Conservation (phyloP, 805 yeast species). For the Monosporozyma siamensis region DNA sequence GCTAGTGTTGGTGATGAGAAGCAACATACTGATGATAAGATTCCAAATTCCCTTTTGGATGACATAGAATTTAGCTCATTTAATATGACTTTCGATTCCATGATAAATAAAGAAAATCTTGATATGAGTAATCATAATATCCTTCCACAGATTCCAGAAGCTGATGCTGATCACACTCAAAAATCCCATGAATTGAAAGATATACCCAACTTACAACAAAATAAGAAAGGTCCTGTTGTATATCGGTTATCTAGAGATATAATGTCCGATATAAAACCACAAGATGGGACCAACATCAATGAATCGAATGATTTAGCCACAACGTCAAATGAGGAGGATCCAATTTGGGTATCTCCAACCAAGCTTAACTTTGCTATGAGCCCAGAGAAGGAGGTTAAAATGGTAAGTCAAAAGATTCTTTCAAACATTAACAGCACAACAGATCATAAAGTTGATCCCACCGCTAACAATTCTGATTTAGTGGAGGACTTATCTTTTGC, state of each 20-base stretch:
- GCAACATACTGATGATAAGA: not conserved
- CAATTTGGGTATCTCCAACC: constrained; percentile 30
- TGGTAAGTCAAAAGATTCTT: not conserved
- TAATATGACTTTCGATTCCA: constrained; percentile 23
- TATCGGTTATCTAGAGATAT: constrained; percentile 9
- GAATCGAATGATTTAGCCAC: not conserved
- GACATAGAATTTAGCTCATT: constrained; percentile 29
- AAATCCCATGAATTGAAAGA: not conserved
- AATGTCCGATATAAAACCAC: constrained; percentile 8
- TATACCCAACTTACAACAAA: constrained; percentile 1
- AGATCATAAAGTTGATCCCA: not conserved
- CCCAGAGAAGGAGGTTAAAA: not conserved
- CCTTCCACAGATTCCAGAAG: not conserved
- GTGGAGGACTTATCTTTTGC: constrained; percentile 35
- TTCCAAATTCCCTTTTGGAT: constrained; percentile 11
- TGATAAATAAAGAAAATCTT: not conserved
- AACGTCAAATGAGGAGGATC: constrained; percentile 17
- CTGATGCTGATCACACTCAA: not conserved
- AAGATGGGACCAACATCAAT: too few species aligned
- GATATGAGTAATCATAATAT: not conserved
- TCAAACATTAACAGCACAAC: not conserved
- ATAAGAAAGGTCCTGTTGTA: constrained; percentile 7
- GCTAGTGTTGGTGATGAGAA: too few species aligned
- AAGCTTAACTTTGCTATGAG: constrained; percentile 17
- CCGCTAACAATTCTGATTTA: constrained; percentile 4